Evolutionary conservation across 345 rosid genomes (phyloP).

Genomic region (Melastoma malabathricum): DNA sequence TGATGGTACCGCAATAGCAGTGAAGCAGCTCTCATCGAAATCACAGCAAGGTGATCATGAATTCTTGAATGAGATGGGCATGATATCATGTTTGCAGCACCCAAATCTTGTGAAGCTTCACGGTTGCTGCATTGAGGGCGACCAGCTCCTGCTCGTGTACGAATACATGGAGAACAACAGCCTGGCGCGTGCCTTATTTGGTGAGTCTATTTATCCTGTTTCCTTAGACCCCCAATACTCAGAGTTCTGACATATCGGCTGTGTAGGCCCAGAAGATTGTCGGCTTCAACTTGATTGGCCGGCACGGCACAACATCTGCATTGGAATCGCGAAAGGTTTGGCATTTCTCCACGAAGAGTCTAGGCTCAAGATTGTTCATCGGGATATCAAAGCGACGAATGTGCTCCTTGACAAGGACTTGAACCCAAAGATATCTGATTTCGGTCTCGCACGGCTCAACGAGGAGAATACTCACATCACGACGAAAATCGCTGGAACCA

Average conservation of each 20-base stretch:
- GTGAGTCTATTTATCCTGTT: constrained; percentile 23
- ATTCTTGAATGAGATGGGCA: constrained; percentile 54
- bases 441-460: constrained; percentile 46
- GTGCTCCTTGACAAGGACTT: constrained; percentile 40
- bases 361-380: constrained; percentile 34
- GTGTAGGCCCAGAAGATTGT: constrained; percentile 12
- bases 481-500: constrained; percentile 54
- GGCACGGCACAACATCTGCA: constrained; percentile 30
- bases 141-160: constrained; percentile 46
- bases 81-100: constrained; percentile 58
- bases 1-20: constrained; percentile 52
- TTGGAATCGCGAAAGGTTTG: constrained; percentile 51
- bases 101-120: constrained; percentile 58
- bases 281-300: constrained; percentile 31
- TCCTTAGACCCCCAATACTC: no score
- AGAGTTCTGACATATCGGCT: no score
- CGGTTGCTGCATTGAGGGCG: constrained; percentile 56
- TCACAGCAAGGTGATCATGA: constrained; percentile 65
- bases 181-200: constrained; percentile 39
- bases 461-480: constrained; percentile 39
- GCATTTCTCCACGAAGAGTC: constrained; percentile 53
- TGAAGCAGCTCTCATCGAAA: constrained; percentile 60
- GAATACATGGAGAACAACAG: constrained; percentile 65
- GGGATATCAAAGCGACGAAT: no score
- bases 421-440: constrained; percentile 52